Conservation (phyloP, 2,329 filamentous ascomycete species). For the Coniochaeta prunicola region DNA sequence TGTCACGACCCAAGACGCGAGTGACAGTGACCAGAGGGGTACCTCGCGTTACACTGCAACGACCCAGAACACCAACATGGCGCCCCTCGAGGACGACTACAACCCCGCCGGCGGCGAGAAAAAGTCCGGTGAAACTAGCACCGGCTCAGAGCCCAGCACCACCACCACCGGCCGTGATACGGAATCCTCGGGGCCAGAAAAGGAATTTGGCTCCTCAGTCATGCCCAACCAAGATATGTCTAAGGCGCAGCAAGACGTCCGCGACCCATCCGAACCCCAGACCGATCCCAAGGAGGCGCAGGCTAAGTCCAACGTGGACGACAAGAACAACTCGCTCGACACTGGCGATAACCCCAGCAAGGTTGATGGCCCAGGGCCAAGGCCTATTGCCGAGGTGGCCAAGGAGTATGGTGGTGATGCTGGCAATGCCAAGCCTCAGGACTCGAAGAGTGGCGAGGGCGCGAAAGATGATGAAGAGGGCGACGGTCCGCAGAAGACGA, state of each 20-base stretch:
- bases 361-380: constrained; percentile 34
- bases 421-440: constrained; percentile 9
- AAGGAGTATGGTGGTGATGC: constrained; percentile 22
- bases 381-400: constrained; percentile 30
- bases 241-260: constrained; percentile 30
- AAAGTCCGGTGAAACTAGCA: constrained; percentile 1
- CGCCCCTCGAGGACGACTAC: not conserved
- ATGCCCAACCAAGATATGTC: constrained; percentile 13
- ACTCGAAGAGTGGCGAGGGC: constrained; percentile 2
- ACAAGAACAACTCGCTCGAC: constrained; percentile 22
- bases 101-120: constrained; percentile 2
- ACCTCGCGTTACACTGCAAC: not conserved
- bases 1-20: not conserved
- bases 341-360: constrained; percentile 24
- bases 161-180: not conserved
- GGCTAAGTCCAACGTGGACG: constrained; percentile 26
- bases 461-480: constrained; percentile 12
- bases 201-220: constrained; percentile 7
- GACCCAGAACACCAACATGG: not conserved
- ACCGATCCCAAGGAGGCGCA: constrained; percentile 19
- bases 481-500: constrained; percentile 19
- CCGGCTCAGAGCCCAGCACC: not conserved
- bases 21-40: not conserved
- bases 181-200: not conserved
- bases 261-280: constrained; percentile 26